A percentile compares a stretch with the other conserved stretches of the same genome.
Conservation (phyloP, 768 basidiomycete species). For the Serpula lacrymans region DNA sequence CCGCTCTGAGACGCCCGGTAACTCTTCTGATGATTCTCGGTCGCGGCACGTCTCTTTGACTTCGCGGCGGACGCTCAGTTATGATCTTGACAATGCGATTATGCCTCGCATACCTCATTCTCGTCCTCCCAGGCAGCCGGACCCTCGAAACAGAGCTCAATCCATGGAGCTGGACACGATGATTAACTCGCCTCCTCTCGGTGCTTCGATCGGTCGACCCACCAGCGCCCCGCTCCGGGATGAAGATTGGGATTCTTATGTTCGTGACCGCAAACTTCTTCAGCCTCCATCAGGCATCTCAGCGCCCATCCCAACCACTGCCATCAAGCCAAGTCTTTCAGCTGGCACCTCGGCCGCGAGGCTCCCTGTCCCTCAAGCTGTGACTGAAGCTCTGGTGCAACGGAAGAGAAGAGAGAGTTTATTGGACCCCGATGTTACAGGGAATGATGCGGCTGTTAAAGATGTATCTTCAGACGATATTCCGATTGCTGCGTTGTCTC, state of each 20-base stretch:
- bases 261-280: conserved; percentile 79
- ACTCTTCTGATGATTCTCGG: conserved; percentile 47
- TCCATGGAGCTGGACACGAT: conserved; percentile 67
- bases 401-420: conserved; percentile 73
- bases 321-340: conserved; percentile 28
- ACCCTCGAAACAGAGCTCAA: conserved; percentile 66
- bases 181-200: conserved; percentile 39
- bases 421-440: conserved; percentile 33
- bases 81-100: conserved; percentile 56
- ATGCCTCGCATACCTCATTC: conserved; percentile 49
- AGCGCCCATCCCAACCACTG: conserved; percentile 70
- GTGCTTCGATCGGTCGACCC: conserved; percentile 61
- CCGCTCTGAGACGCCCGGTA: conserved; percentile 61
- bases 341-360: conserved; percentile 36
- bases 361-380: conserved; percentile 63
- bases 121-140: conserved; percentile 66
- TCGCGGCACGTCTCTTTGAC: conserved; percentile 63
- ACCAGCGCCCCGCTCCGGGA: conserved; percentile 72
- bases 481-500: conserved; percentile 25
- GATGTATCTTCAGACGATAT: conserved; percentile 33
- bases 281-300: conserved; percentile 81
- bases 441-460: conserved; percentile 26
- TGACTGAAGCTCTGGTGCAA: conserved; percentile 67
- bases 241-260: conserved; percentile 84
- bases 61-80: conserved; percentile 66